Evolutionary conservation across 495 filamentous ascomycete species (phyloP), one percentile per base, ranked within the genome.

Genomic region (Penicillium silybi): DNA sequence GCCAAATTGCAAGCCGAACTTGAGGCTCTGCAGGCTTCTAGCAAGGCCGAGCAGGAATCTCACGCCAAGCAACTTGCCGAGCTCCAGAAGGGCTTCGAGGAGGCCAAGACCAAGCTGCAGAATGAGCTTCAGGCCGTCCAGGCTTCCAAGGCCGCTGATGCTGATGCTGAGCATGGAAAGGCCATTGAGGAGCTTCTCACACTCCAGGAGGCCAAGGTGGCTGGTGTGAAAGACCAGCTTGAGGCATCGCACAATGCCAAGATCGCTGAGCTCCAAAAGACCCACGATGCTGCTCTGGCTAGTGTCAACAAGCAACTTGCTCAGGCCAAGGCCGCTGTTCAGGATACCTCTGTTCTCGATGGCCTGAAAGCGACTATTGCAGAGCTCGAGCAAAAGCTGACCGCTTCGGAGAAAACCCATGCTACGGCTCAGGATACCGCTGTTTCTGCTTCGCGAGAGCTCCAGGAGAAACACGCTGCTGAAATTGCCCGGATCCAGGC

Each of bases 161-260:
- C 62, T n/a, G 72, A 76, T 46, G 64, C 65, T 10, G 72, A 76
- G 49, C 73, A 77, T 43, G 67, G 58, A 50, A 69, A 61, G 43
- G 73, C 69, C 10, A 75, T 77, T 29, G 74, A 77, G 52, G 66
- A 71, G 47, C 68, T 77, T n/a, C 66, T 77, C 50, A 74, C 63
- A 4, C 56, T 69, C n/a, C 67, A 74, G 11, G 73, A 77, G 17
- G 53, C 63, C 16, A 77, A 77, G 56, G 25, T 75, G 1, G 62
- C 69, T 13, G 56, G 55, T 27, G 48, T 77, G 16, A 62, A 61
- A 15, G 60, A 63, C 15, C 63, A 77, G n/a, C 57, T 75, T 27
- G 72, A 75, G 40, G 48, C 61, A 23, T 60, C 71, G 1, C 63
- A 73, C 54, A 61, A 68, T 48, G 56, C 60, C 37, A 73, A 72